These are phyloP conservation scores for Xylaria hypoxylon DNA, from an alignment of 2,329 filamentous ascomycete genomes.

Conservation along the genomic window DNA sequence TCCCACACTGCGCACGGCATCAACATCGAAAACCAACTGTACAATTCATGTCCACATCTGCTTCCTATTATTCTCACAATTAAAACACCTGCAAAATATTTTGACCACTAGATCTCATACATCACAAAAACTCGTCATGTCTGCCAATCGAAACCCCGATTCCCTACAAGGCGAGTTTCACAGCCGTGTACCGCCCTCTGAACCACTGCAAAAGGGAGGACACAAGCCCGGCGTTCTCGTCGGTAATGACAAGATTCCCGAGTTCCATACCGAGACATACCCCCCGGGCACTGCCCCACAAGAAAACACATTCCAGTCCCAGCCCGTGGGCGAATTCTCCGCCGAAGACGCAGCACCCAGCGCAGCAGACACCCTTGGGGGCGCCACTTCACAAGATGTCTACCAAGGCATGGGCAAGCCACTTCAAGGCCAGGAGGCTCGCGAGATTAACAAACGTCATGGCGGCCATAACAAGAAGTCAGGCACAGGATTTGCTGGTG, in stretches of 20 bases:
- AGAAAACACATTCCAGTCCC: slow-evolving; percentile 56
- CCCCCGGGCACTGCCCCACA: slow-evolving; percentile 72
- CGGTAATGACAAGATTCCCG: slow-evolving; percentile 68
- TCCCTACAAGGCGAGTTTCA: slow-evolving; percentile 69
- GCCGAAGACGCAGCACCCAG: slow-evolving; percentile 51
- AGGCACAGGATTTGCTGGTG: slow-evolving; percentile 55
- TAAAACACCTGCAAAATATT: neutral
- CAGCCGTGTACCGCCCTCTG: slow-evolving; percentile 60
- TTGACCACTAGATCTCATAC: neutral
- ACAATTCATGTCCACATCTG: neutral
- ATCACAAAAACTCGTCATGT: slow-evolving; percentile 40
- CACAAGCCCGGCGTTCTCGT: slow-evolving; percentile 72
- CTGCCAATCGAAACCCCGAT: slow-evolving; percentile 58
- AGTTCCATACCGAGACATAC: slow-evolving; percentile 72
- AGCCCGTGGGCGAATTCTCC: slow-evolving; percentile 52
- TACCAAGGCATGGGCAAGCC: slow-evolving; percentile 60
- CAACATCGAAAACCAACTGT: neutral
- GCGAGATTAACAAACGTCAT: slow-evolving; percentile 55
- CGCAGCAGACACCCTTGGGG: slow-evolving; percentile 56
- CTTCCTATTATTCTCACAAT: too few relatives aligned
- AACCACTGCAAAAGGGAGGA: slow-evolving; percentile 65
- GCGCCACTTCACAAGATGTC: slow-evolving; percentile 59
- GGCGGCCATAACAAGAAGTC: slow-evolving; percentile 54
- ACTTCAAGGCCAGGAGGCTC: slow-evolving; percentile 55
- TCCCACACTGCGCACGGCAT: neutral